Evolutionary conservation across 495 filamentous ascomycete genomes (phyloP), one percentile per base, ranked within the genome.

Genomic region (Sphaerosporella brunnea): DNA sequence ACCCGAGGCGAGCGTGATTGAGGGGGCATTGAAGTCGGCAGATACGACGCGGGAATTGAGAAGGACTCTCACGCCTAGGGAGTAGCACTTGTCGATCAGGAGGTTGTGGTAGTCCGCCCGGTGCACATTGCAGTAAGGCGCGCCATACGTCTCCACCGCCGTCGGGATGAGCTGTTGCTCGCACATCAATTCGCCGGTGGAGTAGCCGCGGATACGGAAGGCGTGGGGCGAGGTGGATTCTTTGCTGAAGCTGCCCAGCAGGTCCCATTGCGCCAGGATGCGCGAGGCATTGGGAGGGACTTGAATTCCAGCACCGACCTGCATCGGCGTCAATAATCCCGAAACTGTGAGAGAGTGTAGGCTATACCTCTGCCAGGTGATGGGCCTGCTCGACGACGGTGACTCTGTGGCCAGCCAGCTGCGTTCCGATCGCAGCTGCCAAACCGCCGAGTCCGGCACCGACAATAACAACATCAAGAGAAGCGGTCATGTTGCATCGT

Each of bases 371-470:
- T 23, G 67, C 70, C n/a, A 80, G 66, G 23, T 71, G 68, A 37
- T 64, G 60, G n/a, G 76, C 74, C 42, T 69, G 64, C 56, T 84
- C 80, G 40, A 83, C 66, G 10, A 84, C 66, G 1, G 62, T 56
- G 15, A 82, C 75, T 9, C 59, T 51, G 62, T 83, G 79, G 13
- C 78, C 78, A 5, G 72, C 64, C 11, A 74, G 66, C 4, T 69
- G 65, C 51, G 69, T 64, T 9, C 73, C 65, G 51, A 83, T 79
- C 3, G 79, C 78, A 0, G 77, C 70, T 13, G 69, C 71, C 16
- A 84, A 67, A 3, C 80, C 80, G 32, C 72, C 71, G n/a, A 84
- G 69, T 15, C 79, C 79, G 5, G 76, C 79, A 15, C 79, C 79
- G 18, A 80, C 65, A 2, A 84, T 69, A 16, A 77, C 67, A 23